Evolutionary conservation across 2,329 filamentous ascomycete species (phyloP).

Genomic region (Triangularia verruculosa): DNA sequence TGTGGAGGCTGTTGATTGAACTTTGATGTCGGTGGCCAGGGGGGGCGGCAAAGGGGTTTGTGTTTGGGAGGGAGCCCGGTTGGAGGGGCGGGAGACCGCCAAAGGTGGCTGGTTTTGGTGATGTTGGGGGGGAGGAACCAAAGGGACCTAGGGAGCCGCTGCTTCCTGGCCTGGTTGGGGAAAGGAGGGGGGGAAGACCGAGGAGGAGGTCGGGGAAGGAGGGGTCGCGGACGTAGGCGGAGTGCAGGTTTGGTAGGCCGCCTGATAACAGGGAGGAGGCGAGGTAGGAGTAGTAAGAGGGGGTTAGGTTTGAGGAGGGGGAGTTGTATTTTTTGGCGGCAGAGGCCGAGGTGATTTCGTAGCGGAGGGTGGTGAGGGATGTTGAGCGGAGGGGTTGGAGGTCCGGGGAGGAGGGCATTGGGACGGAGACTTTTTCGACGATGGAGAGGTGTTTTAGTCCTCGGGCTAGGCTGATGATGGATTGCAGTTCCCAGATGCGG

Average conservation of each 20-base stretch:
- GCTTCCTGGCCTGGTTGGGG: constrained; percentile 34
- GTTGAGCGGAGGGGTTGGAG: constrained; percentile 60
- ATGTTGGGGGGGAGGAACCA: constrained; percentile 17
- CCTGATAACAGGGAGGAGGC: constrained; percentile 76
- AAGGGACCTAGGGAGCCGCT: constrained; percentile 31
- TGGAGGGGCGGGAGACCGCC: constrained; percentile 12
- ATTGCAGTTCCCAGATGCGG: constrained; percentile 57
- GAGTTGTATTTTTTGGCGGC: constrained; percentile 43
- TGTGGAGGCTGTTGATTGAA: constrained; percentile 21
- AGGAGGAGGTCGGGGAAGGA: constrained; percentile 78
- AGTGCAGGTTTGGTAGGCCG: constrained; percentile 67
- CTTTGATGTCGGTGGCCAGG: constrained; percentile 17
- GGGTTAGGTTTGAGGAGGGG: constrained; percentile 43
- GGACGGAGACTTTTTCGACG: constrained; percentile 47
- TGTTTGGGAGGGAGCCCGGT: constrained; percentile 4
- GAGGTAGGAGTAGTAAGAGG: constrained; percentile 80
- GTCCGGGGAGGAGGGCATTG: constrained; percentile 47
- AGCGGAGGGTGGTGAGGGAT: constrained; percentile 71
- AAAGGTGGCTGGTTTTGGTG: neutral
- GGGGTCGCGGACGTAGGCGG: constrained; percentile 82
- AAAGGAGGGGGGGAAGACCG: constrained; percentile 58
- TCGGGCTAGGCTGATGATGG: constrained; percentile 56
- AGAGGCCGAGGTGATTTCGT: constrained; percentile 69
- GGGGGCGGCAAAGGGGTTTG: constrained; percentile 11
- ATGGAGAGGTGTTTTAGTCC: constrained; percentile 57